Conservation (phyloP, 768 basidiomycete species). For the Phlebiopsis gigantea region DNA sequence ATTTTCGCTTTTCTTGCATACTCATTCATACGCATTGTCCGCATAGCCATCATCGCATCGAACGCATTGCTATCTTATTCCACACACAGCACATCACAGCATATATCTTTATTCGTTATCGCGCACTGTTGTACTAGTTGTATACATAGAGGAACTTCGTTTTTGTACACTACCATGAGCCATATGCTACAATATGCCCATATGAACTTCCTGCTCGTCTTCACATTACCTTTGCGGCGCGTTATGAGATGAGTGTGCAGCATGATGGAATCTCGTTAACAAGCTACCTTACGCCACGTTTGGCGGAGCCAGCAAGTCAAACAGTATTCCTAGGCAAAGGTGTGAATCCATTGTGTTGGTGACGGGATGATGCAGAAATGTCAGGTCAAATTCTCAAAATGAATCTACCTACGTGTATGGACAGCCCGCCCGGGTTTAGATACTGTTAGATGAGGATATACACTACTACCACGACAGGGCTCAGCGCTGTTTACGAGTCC, state of each 20-base stretch:
- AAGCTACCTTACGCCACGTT: no score
- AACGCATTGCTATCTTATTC: slow-evolving; percentile 4
- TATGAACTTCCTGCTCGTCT: not conserved
- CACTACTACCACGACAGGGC: not conserved
- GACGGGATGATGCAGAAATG: no score
- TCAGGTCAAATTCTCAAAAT: no score
- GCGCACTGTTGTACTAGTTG: slow-evolving; percentile 22
- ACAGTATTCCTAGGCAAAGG: no score
- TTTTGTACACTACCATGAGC: slow-evolving; percentile 1
- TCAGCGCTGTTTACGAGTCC: slow-evolving; percentile 8
- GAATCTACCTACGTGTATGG: no score
- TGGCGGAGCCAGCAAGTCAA: no score
- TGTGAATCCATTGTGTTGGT: no score
- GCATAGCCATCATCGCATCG: no score
- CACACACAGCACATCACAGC: not conserved
- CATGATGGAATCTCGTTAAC: no score
- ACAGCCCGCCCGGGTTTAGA: not conserved
- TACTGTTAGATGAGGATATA: not conserved
- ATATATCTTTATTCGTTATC: slow-evolving; percentile 4
- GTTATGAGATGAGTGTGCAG: no score
- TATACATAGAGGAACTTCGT: slow-evolving; percentile 4
- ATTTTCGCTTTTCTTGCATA: slow-evolving; percentile 2
- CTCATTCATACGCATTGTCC: not conserved
- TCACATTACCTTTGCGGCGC: not conserved
- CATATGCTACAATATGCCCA: slow-evolving; percentile 6